These are phyloP conservation scores for Termitomyces sp. DNA, from an alignment of 768 basidiomycete genomes.

Conservation along the genomic window DNA sequence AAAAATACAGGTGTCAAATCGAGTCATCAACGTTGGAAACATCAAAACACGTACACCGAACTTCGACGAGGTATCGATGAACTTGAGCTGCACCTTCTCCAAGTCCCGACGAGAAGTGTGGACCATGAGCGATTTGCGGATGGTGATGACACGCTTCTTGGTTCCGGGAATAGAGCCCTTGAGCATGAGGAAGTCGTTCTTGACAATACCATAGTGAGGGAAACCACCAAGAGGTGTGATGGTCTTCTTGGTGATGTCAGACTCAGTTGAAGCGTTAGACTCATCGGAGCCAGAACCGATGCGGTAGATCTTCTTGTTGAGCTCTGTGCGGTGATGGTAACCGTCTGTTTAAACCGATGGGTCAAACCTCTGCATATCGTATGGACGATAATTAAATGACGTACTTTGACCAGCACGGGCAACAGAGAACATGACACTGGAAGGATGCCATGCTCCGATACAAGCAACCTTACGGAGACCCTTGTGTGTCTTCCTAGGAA, in stretches of 20 bases:
- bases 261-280: constrained; percentile 88
- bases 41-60: constrained; percentile 69
- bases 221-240: constrained; percentile 99
- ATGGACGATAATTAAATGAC: constrained; percentile 26
- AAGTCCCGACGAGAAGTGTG: constrained; percentile 95
- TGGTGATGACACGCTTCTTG: constrained; percentile 96
- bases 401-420: constrained; percentile 99
- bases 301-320: constrained; percentile 99
- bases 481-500: constrained; percentile 98
- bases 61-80: constrained; percentile 98
- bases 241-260: constrained; percentile 88
- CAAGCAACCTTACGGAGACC: constrained; percentile 99
- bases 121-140: constrained; percentile 95
- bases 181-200: constrained; percentile 96
- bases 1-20: constrained; percentile 5
- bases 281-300: constrained; percentile 78
- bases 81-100: constrained; percentile 97
- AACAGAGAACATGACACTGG: constrained; percentile 99
- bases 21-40: neutral
- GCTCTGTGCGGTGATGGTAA: constrained; percentile 94
- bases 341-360: constrained; percentile 53
- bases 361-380: neutral
- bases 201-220: constrained; percentile 98
- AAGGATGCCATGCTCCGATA: constrained; percentile 98
- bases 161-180: constrained; percentile 96